phyloP scores from a whole-genome alignment of 179 eudicot genomes.

The Silene coronaria region DNA sequence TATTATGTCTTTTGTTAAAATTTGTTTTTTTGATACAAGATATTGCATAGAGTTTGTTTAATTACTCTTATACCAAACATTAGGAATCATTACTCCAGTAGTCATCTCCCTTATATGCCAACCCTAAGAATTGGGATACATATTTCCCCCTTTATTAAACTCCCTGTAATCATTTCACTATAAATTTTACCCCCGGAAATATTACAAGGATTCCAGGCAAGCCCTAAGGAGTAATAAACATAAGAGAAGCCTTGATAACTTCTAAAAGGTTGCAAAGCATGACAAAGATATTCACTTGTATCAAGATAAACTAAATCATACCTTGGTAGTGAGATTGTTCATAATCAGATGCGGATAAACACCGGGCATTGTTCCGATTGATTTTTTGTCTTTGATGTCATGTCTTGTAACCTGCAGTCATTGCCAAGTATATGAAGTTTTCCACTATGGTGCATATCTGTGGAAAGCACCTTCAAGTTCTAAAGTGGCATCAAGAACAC shows the following conservation, averaged over 20 bases:
- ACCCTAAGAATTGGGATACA: too few species aligned
- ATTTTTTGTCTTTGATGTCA: constrained; percentile 81
- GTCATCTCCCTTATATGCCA: too few species aligned
- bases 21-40: too few species aligned
- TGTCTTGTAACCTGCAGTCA: constrained; percentile 83
- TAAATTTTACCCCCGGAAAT: too few species aligned
- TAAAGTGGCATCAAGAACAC: constrained; percentile 24
- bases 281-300: background rate
- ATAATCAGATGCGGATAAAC: constrained; percentile 84
- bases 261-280: background rate
- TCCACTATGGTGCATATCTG: background rate
- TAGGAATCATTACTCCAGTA: too few species aligned
- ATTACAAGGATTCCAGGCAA: too few species aligned
- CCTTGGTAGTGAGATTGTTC: constrained; percentile 74
- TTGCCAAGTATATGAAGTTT: constrained; percentile 10
- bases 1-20: too few species aligned
- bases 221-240: background rate
- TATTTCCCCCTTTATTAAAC: too few species aligned
- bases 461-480: constrained; percentile 10
- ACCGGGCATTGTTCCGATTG: constrained; percentile 92
- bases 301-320: constrained; percentile 22
- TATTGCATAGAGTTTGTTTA: too few species aligned
- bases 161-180: too few species aligned
- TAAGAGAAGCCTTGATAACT: background rate
- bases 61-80: too few species aligned